Evolutionary conservation across 2,329 filamentous ascomycete genomes (phyloP), one percentile per base, ranked within the genome.

Genomic region (Xylaria sp.): DNA sequence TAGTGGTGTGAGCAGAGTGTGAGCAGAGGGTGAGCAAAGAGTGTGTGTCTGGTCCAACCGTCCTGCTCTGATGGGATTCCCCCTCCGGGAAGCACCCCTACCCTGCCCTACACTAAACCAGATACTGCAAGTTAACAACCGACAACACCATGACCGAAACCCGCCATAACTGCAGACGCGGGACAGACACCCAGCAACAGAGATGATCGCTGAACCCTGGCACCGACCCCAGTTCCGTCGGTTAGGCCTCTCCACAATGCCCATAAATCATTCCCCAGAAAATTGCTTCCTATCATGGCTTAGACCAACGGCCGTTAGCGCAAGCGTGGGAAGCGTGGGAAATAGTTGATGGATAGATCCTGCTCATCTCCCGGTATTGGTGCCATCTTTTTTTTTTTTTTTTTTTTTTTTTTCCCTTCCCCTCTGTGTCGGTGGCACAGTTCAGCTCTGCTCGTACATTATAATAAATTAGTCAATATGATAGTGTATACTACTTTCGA

Each of bases 141-240:
- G 36, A 53, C 61, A 44, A 38, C 58, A 56, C 55, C 54, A 67
- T 62, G 64, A 64, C 39, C 53, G 57, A 68, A 67, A 55, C 65
- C n/a, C 59, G 55, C 57, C 63, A 55, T 60, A 63, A 63, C 73
- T 73, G 73, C 73, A 75, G 47, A 68, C 42, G 70, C 57, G 63
- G 68, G 60, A 66, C 53, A 70, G 70, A 68, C 47, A 50, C 54
- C 57, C 63, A 63, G 68, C 69, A 67, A 68, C 60, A 70, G 61
- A 69, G 61, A 70, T 70, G 69, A 73, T 63, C 69, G 68, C 72
- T 72, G 70, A 71, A 69, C 72, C 73, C 73, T 70, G 72, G 69
- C 67, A 66, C 67, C 25, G 38, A 20, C 55, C 73, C 72, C 71
- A 60, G 67, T 60, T 54, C 62, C 58, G 53, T 57, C 50, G 38